These are phyloP conservation scores for Blastomyces percursus DNA, from an alignment of 2,329 filamentous ascomycete genomes.

Conservation along the genomic window DNA sequence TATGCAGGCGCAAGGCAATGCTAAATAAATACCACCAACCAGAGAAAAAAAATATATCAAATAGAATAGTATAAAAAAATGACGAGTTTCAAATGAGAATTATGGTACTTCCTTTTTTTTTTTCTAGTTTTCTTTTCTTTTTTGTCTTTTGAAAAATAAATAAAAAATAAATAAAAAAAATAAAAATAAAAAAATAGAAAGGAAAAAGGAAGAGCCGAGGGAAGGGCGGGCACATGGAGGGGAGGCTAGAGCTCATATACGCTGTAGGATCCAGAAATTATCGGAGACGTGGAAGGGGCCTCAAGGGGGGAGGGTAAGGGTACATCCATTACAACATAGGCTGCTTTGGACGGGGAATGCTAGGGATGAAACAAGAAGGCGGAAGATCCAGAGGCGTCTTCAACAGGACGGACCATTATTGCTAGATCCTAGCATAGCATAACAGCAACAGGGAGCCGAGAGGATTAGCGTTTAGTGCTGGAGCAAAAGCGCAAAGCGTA, in stretches of 20 bases:
- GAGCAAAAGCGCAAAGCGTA: neutral
- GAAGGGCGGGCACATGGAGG: neutral
- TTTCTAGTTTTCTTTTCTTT: neutral
- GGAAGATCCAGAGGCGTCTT: slow-evolving; percentile 1
- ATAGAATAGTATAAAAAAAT: neutral
- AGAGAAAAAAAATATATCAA: neutral
- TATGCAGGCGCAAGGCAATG: neutral
- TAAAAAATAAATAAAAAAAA: neutral
- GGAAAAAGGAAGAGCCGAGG: neutral
- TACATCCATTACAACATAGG: neutral
- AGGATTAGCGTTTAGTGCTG: slow-evolving; percentile 4
- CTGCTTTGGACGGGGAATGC: neutral
- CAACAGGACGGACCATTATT: neutral
- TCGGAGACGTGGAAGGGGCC: neutral
- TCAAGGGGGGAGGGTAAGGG: neutral
- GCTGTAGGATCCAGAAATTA: slow-evolving; percentile 2
- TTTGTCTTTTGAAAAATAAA: neutral
- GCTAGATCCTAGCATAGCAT: neutral
- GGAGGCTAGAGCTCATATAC: slow-evolving; percentile 3
- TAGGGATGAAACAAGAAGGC: slow-evolving; percentile 2
- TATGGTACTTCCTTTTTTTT: neutral
- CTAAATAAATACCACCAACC: slow-evolving; percentile 1
- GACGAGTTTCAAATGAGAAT: neutral
- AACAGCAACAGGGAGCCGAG: neutral
- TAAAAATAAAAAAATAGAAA: neutral